Evolutionary conservation across 345 rosid species (phyloP), one percentile per base, ranked within the genome.

Genomic region (Streptanthus diversifolius): DNA sequence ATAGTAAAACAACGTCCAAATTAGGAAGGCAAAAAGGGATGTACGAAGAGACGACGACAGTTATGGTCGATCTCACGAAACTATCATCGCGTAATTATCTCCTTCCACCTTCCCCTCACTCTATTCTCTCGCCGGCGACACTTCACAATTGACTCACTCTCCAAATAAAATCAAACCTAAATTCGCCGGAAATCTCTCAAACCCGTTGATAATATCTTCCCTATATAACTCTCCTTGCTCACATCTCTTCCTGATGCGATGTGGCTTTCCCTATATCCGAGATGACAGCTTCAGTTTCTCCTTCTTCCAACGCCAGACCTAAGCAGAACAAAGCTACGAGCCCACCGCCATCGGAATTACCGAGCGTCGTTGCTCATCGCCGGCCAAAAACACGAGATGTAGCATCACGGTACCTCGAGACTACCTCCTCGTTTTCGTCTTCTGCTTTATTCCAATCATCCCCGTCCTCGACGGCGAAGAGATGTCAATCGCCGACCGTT

Each of bases 231-330:
- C 62, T 19, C 60, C 15, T 47, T 29, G 24, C 39, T 54, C 61
- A 64, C 52, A 40, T 45, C 22, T 60, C 18, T 12, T 8, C 14
- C 10, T 3, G 49, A 24, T 43, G 47, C 73, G 10, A 76, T 74
- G 68, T 52, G 77, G 78, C 73, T 70, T 83, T 12, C 60, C 45
- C 54, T 72, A 58, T 51, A 48, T 63, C 67, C 56, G 71, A 74
- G 68, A 87, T 92, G 89, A 89, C 86, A 43, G 87, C 88, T 80
- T 86, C 89, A 11, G 84, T 85, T 61, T 88, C 95, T 17, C 72
- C 83, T 37, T 54, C 86, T 48, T 53, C 79, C 64, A 89, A 75
- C 72, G 64, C 84, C 68, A 83, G 78, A 37, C 51, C 78, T 27
- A 60, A 71, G 9, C 79, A 75, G 8, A 86, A 40, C 53, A 79